Conservation (phyloP, 2,329 filamentous ascomycete species). For the Torrubiella hemipterigena region DNA sequence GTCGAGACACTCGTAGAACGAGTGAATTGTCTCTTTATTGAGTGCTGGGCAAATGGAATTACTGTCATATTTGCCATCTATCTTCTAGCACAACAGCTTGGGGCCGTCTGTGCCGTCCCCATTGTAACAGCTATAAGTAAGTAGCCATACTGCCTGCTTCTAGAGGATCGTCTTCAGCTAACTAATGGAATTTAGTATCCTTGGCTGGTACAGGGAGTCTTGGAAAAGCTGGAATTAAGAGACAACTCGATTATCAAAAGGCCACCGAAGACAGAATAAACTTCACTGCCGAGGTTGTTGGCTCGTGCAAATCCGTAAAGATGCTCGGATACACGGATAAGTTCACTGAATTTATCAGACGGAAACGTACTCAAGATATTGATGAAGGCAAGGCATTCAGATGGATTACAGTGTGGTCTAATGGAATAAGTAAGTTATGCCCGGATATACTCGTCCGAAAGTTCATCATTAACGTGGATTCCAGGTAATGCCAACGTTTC, state of each 20-base stretch:
- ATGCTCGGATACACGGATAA: slow-evolving; percentile 18
- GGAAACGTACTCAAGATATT: slow-evolving; percentile 15
- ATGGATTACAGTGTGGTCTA: slow-evolving; percentile 13
- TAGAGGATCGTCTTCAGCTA: too few relatives aligned
- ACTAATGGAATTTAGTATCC: too few relatives aligned
- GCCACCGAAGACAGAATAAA: slow-evolving; percentile 20
- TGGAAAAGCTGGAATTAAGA: slow-evolving; percentile 14
- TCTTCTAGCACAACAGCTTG: slow-evolving; percentile 18
- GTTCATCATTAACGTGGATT: background rate
- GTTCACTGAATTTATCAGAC: slow-evolving; percentile 12
- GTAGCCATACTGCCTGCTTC: slow-evolving; percentile 7
- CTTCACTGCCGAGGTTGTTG: slow-evolving; percentile 18
- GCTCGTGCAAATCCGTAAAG: slow-evolving; percentile 20
- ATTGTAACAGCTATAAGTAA: slow-evolving; percentile 18
- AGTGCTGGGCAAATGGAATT: slow-evolving; percentile 18
- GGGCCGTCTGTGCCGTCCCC: slow-evolving; percentile 18
- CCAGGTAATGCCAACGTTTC: slow-evolving; percentile 14
- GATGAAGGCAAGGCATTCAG: slow-evolving; percentile 13
- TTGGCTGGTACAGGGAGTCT: too few relatives aligned
- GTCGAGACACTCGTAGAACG: slow-evolving; percentile 17
- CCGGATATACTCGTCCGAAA: background rate
- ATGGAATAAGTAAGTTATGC: slow-evolving; percentile 13
- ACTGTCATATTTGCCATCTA: slow-evolving; percentile 18
- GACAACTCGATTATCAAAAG: slow-evolving; percentile 18
- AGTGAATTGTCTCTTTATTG: slow-evolving; percentile 15